These are phyloP conservation scores for Solanum aculeatissimum DNA, from an alignment of 305 asterid genomes.

Conservation along the genomic window DNA sequence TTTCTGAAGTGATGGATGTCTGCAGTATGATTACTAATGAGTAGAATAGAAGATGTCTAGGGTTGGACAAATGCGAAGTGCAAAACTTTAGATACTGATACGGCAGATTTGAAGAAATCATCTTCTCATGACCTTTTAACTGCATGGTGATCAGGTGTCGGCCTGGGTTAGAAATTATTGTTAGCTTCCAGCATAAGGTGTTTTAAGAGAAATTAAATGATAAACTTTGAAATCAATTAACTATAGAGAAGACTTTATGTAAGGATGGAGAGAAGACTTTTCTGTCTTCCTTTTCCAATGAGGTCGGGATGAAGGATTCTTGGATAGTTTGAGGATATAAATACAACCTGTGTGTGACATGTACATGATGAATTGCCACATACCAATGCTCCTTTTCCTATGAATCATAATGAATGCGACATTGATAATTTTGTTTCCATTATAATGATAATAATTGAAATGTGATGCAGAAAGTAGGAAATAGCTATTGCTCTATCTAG, in stretches of 20 bases:
- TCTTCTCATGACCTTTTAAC: not conserved
- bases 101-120: not conserved
- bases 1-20: not conserved
- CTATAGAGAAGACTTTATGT: not conserved
- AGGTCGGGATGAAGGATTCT: not conserved
- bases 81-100: not conserved
- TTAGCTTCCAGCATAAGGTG: not conserved
- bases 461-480: not conserved
- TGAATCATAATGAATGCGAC: not conserved
- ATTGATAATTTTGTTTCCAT: not conserved
- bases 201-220: not conserved
- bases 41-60: too few relatives aligned
- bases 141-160: not conserved
- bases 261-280: not conserved
- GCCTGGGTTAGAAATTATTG: not conserved
- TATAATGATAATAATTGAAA: not conserved
- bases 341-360: not conserved
- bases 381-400: not conserved
- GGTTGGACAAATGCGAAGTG: too few relatives aligned
- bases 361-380: not conserved
- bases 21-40: not conserved
- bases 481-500: not conserved
- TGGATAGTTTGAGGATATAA: not conserved
- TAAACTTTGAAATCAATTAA: not conserved
- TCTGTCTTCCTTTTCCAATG: not conserved